Conservation (phyloP, 2,329 filamentous ascomycete species). For the Pseudocercospora vitis region DNA sequence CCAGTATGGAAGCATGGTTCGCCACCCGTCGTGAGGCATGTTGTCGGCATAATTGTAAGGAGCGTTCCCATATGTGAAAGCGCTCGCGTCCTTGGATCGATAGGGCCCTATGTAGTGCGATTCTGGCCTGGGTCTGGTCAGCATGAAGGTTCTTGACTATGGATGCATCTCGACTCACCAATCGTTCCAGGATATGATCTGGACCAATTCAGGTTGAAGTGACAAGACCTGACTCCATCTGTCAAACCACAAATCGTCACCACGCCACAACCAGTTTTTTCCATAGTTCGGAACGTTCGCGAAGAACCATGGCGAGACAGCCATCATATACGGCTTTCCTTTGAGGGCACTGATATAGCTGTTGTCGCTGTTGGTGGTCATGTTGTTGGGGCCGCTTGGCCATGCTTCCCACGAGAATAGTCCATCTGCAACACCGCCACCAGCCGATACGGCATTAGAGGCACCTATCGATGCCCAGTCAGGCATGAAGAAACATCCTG, state of each 20-base stretch:
- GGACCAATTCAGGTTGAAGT: slow-evolving; percentile 53
- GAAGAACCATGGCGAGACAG: slow-evolving; percentile 54
- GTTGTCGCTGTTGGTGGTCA: slow-evolving; percentile 46
- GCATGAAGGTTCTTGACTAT: background rate
- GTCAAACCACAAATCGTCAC: slow-evolving; percentile 62
- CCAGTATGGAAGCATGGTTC: slow-evolving; percentile 51
- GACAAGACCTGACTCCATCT: slow-evolving; percentile 58
- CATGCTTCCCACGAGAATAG: slow-evolving; percentile 54
- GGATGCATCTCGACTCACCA: slow-evolving; percentile 42
- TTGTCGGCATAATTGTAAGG: slow-evolving; percentile 51
- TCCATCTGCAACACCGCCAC: slow-evolving; percentile 43
- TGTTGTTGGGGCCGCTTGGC: slow-evolving; percentile 53
- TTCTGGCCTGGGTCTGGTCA: slow-evolving; percentile 38
- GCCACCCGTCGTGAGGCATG: slow-evolving; percentile 55
- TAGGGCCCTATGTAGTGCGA: slow-evolving; percentile 54
- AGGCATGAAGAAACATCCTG: slow-evolving; percentile 48
- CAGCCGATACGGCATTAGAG: slow-evolving; percentile 9
- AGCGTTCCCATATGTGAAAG: slow-evolving; percentile 36
- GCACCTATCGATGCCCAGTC: slow-evolving; percentile 49
- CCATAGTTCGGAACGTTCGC: slow-evolving; percentile 57
- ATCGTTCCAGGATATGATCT: slow-evolving; percentile 62
- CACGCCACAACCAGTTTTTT: slow-evolving; percentile 65
- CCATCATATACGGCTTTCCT: slow-evolving; percentile 52
- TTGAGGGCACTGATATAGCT: slow-evolving; percentile 42
- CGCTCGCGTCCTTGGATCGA: slow-evolving; percentile 10